These are phyloP conservation scores for Acrodontium crateriforme DNA, from an alignment of 2,329 filamentous ascomycete species.

Conservation along the genomic window DNA sequence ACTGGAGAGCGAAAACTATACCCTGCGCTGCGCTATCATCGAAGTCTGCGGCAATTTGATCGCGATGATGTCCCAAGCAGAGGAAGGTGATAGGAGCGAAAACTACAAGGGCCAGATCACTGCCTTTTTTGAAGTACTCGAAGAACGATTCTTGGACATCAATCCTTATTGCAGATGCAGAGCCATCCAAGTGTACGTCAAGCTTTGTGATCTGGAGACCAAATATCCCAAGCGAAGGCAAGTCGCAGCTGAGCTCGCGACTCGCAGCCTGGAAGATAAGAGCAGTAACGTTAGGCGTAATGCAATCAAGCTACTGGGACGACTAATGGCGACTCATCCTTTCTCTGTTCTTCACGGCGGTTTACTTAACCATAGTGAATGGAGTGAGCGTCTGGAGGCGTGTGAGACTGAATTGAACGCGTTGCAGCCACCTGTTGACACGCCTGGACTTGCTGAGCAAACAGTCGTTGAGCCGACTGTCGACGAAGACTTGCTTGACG, in stretches of 20 bases:
- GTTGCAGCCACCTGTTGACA: slow-evolving; percentile 66
- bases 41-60: slow-evolving; percentile 97
- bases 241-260: slow-evolving; percentile 72
- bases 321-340: slow-evolving; percentile 83
- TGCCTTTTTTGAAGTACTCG: slow-evolving; percentile 90
- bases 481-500: slow-evolving; percentile 68
- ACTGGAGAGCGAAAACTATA: slow-evolving; percentile 94
- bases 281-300: slow-evolving; percentile 95
- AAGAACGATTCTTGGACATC: slow-evolving; percentile 89
- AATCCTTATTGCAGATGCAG: slow-evolving; percentile 93
- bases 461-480: slow-evolving; percentile 51
- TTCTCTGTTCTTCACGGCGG: slow-evolving; percentile 87
- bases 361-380: slow-evolving; percentile 71
- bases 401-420: slow-evolving; percentile 72
- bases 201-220: slow-evolving; percentile 83
- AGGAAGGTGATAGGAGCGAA: slow-evolving; percentile 63
- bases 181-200: slow-evolving; percentile 84
- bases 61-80: slow-evolving; percentile 74
- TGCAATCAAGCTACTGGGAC: slow-evolving; percentile 80
- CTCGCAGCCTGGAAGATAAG: slow-evolving; percentile 86
- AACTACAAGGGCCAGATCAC: slow-evolving; percentile 92
- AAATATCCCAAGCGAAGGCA: slow-evolving; percentile 91
- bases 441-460: slow-evolving; percentile 58
- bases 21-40: slow-evolving; percentile 81
- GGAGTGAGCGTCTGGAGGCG: slow-evolving; percentile 66